These are phyloP conservation scores for Sungouiella blattae DNA, from an alignment of 805 yeast species.

Conservation along the genomic window DNA sequence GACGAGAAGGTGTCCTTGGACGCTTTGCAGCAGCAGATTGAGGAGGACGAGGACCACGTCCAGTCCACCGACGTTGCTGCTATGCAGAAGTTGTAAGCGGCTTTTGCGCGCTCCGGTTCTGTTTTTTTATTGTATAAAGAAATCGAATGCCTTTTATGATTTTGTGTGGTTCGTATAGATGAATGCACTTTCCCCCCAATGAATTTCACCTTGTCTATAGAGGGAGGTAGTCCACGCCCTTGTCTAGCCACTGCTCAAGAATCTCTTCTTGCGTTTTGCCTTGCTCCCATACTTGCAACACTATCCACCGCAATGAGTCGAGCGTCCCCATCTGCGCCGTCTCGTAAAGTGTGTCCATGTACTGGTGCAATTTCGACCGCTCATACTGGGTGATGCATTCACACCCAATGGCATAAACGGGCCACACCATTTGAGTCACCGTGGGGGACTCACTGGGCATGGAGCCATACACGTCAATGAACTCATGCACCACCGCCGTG, in stretches of 20 bases:
- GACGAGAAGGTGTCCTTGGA: conserved; percentile 93
- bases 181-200: background rate
- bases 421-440: conserved; percentile 65
- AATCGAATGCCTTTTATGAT: conserved; percentile 3
- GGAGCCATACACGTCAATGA: conserved; percentile 43
- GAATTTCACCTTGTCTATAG: conserved; percentile 12
- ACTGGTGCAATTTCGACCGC: conserved; percentile 23
- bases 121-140: conserved; percentile 23
- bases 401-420: conserved; percentile 49
- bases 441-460: conserved; percentile 46
- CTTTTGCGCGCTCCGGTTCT: conserved; percentile 2
- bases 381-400: conserved; percentile 36
- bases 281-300: conserved; percentile 45
- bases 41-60: conserved; percentile 98
- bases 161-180: too few species aligned
- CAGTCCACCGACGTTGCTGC: conserved; percentile 99
- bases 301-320: conserved; percentile 39
- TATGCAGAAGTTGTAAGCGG: conserved; percentile 85
- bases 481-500: conserved; percentile 39
- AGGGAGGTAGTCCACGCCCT: conserved; percentile 51
- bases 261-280: conserved; percentile 43
- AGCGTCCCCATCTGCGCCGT: conserved; percentile 56
- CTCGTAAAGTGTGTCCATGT: conserved; percentile 41
- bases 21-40: conserved; percentile 72
- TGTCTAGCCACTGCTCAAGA: conserved; percentile 45